These are phyloP conservation scores for Aspergillus thermomutatus DNA, from an alignment of 2,329 filamentous ascomycete genomes.

Conservation along the genomic window DNA sequence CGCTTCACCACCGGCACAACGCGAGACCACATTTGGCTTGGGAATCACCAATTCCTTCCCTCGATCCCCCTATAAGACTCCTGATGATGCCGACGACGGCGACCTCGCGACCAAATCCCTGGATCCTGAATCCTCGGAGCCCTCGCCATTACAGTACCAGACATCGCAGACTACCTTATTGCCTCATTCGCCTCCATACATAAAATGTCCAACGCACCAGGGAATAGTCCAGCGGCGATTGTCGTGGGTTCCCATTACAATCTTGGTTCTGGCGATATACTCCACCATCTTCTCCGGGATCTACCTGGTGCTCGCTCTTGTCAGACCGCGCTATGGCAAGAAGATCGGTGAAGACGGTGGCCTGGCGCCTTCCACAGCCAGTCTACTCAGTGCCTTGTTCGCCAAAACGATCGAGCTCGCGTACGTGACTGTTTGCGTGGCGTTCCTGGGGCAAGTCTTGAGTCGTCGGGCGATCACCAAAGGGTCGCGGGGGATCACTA, in stretches of 20 bases:
- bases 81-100: background rate
- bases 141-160: background rate
- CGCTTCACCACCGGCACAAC: background rate
- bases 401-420: constrained; percentile 75
- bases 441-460: constrained; percentile 70
- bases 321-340: constrained; percentile 60
- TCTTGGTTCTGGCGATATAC: constrained; percentile 38
- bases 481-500: constrained; percentile 61
- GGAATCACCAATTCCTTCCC: background rate
- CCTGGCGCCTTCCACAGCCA: constrained; percentile 62
- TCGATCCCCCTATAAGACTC: background rate
- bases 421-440: constrained; percentile 74
- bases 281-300: constrained; percentile 41
- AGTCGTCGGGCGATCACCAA: constrained; percentile 65
- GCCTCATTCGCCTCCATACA: background rate
- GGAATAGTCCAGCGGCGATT: constrained; percentile 29
- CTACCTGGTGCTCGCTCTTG: constrained; percentile 60
- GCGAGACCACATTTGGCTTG: background rate
- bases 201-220: constrained; percentile 28
- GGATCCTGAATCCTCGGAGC: background rate
- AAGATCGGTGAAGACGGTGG: constrained; percentile 47
- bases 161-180: constrained; percentile 6
- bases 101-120: background rate
- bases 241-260: constrained; percentile 33
- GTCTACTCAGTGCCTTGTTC: constrained; percentile 63